Evolutionary conservation across 345 rosid genomes (phyloP).

Genomic region (Aegle marmelos): DNA sequence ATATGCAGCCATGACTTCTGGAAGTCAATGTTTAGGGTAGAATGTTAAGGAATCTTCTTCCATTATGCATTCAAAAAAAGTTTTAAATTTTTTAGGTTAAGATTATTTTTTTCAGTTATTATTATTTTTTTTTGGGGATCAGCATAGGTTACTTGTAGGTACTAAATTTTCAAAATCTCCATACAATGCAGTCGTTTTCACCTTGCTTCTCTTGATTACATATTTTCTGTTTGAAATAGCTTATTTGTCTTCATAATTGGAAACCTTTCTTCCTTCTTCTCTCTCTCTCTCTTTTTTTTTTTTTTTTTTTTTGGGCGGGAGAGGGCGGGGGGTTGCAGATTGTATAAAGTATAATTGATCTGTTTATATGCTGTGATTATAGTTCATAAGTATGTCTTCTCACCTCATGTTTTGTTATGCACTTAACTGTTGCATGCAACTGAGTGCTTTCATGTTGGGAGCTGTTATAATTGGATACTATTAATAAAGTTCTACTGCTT

Average conservation of each 20-base stretch:
- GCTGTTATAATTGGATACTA: slow-evolving; percentile 1
- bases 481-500: slow-evolving; percentile 2
- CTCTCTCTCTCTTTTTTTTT: too few relatives aligned
- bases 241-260: neutral
- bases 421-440: neutral
- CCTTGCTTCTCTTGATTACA: neutral
- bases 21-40: neutral
- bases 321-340: too few relatives aligned
- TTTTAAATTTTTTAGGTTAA: neutral
- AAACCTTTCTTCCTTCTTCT: neutral
- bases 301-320: too few relatives aligned
- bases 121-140: too few relatives aligned
- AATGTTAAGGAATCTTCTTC: neutral
- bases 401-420: neutral
- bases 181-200: neutral
- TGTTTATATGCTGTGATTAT: neutral
- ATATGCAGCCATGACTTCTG: neutral
- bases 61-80: neutral
- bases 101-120: neutral
- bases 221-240: neutral
- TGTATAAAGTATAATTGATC: neutral
- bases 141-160: neutral
- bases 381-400: neutral
- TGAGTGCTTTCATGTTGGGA: neutral
- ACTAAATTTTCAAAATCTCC: neutral